phyloP scores from a whole-genome alignment of 2,329 filamentous ascomycete genomes.

The Cladosporium sp. region DNA sequence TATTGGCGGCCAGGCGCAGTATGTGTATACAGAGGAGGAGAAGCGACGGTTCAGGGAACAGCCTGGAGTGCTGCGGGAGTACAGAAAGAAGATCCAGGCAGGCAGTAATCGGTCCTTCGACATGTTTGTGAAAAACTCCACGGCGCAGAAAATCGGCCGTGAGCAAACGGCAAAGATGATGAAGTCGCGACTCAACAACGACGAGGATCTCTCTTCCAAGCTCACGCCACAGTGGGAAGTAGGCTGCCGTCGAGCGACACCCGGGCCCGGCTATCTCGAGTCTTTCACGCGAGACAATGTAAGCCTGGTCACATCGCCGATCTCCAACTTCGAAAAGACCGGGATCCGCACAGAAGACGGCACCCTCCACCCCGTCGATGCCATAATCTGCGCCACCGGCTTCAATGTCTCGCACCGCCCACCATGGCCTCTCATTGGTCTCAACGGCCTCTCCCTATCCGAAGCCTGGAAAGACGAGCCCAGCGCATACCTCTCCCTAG shows the following conservation, averaged over 20 bases:
- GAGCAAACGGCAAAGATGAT: constrained; percentile 43
- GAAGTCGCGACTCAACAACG: constrained; percentile 53
- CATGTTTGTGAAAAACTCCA: constrained; percentile 55
- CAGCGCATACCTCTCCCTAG: constrained; percentile 32
- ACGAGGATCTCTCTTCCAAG: constrained; percentile 56
- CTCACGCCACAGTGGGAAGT: constrained; percentile 66
- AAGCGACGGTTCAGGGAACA: constrained; percentile 34
- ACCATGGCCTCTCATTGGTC: constrained; percentile 40
- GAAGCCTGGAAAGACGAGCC: constrained; percentile 33
- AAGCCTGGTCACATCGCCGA: constrained; percentile 30
- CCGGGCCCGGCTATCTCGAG: constrained; percentile 44
- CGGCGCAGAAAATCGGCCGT: constrained; percentile 33
- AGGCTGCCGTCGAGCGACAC: constrained; percentile 64
- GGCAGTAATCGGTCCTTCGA: constrained; percentile 32
- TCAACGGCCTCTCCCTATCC: constrained; percentile 31
- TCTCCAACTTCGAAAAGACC: constrained; percentile 26
- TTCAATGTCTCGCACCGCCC: constrained; percentile 43
- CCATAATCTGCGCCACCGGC: constrained; percentile 48
- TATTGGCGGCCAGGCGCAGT: constrained; percentile 33
- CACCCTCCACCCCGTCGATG: constrained; percentile 29
- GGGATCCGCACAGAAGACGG: constrained; percentile 31
- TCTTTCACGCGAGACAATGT: constrained; percentile 35
- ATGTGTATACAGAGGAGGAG: constrained; percentile 35
- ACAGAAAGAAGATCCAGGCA: constrained; percentile 39
- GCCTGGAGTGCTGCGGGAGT: constrained; percentile 36